Conservation (phyloP, 495 filamentous ascomycete species). For the Podospora conica region DNA sequence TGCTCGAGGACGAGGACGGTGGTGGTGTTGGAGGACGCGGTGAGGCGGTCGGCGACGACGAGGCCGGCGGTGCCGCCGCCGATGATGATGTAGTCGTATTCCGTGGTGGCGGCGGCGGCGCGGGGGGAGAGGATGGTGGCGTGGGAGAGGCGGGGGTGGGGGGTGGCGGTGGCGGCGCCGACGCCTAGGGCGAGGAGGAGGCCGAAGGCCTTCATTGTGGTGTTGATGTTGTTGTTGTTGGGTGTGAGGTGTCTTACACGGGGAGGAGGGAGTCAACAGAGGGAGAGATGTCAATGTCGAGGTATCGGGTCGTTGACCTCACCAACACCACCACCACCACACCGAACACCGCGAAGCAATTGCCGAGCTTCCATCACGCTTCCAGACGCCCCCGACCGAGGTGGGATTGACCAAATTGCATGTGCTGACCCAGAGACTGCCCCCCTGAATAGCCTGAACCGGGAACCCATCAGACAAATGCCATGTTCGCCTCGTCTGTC, state of each 20-base stretch:
- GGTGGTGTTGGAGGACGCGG: conserved; percentile 36
- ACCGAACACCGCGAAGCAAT: not conserved
- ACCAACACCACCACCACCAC: not conserved
- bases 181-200: not conserved
- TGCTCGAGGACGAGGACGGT: conserved; percentile 49
- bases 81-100: conserved; percentile 79
- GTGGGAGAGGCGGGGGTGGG: not conserved
- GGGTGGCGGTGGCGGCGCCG: not conserved
- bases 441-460: not conserved
- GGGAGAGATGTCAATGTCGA: not conserved
- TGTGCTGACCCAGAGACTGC: not conserved
- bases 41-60: conserved; percentile 63
- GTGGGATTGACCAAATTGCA: not conserved
- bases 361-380: not conserved
- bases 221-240: too few relatives aligned
- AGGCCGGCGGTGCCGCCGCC: conserved; percentile 87
- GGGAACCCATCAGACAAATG: not conserved
- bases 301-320: not conserved
- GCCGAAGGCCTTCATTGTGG: not conserved
- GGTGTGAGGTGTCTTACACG: too few relatives aligned
- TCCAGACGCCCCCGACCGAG: not conserved
- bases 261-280: too few relatives aligned
- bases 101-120: not conserved
- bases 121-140: conserved; percentile 8
- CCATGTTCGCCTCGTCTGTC: not conserved